Conservation (phyloP, 163 green algal species). For the Smithsoniella earleae region DNA sequence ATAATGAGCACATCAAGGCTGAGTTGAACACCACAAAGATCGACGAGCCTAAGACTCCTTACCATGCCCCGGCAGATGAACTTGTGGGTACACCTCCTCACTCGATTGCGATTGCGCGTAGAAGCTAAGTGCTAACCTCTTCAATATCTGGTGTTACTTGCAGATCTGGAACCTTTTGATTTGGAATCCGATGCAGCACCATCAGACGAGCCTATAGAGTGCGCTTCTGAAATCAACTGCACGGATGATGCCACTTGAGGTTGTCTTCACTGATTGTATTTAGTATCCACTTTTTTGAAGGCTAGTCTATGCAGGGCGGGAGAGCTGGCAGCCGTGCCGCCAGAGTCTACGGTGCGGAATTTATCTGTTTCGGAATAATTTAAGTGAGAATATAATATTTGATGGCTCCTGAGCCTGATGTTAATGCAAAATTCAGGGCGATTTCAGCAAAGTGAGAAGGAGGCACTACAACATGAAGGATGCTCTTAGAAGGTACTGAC, state of each 20-base stretch:
- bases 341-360: not conserved
- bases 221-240: not conserved
- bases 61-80: slow-evolving; percentile 41
- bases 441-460: slow-evolving; percentile 24
- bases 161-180: slow-evolving; percentile 30
- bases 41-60: slow-evolving; percentile 64
- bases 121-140: not conserved
- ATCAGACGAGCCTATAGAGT: not conserved
- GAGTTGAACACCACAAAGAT: slow-evolving; percentile 54
- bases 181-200: not conserved
- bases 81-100: slow-evolving; percentile 34
- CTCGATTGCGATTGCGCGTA: slow-evolving; percentile 13
- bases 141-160: not conserved
- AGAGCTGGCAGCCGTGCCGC: not conserved
- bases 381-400: slow-evolving; percentile 6
- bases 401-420: not conserved
- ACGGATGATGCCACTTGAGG: not conserved
- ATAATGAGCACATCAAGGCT: slow-evolving; percentile 53
- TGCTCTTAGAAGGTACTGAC: slow-evolving; percentile 1
- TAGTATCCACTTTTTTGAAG: not conserved
- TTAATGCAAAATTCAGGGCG: slow-evolving; percentile 14
- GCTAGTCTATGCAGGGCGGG: not conserved
- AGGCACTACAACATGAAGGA: slow-evolving; percentile 33
- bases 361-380: slow-evolving; percentile 11
- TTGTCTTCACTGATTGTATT: not conserved